These are phyloP conservation scores for Tilletia setariae DNA, from an alignment of 1,284 basidiomycete genomes.

Conservation along the genomic window DNA sequence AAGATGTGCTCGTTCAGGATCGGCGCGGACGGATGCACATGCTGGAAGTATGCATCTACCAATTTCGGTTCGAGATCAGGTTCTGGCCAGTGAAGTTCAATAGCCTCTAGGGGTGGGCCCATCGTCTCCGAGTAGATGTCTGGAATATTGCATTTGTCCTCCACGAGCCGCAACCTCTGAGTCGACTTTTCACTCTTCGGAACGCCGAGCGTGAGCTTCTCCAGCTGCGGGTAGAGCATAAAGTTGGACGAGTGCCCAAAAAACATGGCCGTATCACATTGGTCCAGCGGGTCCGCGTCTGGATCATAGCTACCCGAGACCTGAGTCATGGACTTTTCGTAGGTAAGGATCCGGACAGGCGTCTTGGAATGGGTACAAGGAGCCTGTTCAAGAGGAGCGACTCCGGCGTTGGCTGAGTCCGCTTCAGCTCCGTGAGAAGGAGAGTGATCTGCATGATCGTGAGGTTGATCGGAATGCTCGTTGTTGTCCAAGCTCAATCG, in stretches of 20 bases:
- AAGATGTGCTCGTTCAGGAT: constrained; percentile 38
- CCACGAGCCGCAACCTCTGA: neutral
- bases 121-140: constrained; percentile 4
- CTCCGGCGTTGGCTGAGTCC: neutral
- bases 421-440: neutral
- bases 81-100: constrained; percentile 31
- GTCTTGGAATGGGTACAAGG: too few relatives aligned
- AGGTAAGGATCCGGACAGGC: neutral
- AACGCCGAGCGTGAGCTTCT: constrained; percentile 11
- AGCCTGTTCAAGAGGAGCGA: too few relatives aligned
- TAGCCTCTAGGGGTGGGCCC: constrained; percentile 4
- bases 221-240: constrained; percentile 15
- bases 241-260: constrained; percentile 15
- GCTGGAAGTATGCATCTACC: constrained; percentile 39
- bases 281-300: neutral
- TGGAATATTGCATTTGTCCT: neutral
- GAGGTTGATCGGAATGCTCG: neutral
- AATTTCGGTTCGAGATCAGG: constrained; percentile 33
- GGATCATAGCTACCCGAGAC: neutral
- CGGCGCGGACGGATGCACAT: constrained; percentile 21
- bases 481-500: neutral
- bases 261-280: constrained; percentile 2
- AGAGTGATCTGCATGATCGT: neutral
- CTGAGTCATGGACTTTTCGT: neutral
- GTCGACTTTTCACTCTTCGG: neutral